Evolutionary conservation across 2,329 filamentous ascomycete genomes (phyloP).

Genomic region (Exophiala phaeomuriformis): DNA sequence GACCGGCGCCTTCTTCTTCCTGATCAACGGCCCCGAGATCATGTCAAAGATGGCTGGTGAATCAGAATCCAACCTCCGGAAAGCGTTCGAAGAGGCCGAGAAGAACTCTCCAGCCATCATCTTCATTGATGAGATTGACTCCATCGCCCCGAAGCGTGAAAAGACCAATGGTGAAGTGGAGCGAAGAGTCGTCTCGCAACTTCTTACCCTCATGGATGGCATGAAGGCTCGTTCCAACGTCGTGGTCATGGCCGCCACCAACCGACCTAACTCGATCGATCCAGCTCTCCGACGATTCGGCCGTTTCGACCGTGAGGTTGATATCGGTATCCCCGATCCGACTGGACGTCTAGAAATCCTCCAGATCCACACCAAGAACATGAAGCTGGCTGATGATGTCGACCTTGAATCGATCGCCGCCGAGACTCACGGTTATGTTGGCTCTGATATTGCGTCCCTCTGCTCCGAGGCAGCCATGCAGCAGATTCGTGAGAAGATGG

Average conservation of each 20-base stretch:
- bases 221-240: conserved; percentile 99
- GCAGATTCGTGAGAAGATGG: conserved; percentile 99
- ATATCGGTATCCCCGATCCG: conserved; percentile 95
- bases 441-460: conserved; percentile 94
- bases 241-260: conserved; percentile 98
- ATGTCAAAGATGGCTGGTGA: conserved; percentile 99
- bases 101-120: conserved; percentile 99
- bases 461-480: conserved; percentile 99
- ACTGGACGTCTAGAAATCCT: conserved; percentile 98
- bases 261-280: conserved; percentile 97
- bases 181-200: conserved; percentile 94
- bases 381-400: conserved; percentile 96
- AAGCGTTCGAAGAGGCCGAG: conserved; percentile 99
- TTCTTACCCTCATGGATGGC: conserved; percentile 95
- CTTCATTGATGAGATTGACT: conserved; percentile 99
- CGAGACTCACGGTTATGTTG: conserved; percentile 98
- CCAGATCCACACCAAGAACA: conserved; percentile 99
- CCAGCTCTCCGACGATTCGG: conserved; percentile 95
- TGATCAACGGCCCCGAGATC: conserved; percentile 98
- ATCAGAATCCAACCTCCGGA: conserved; percentile 94
- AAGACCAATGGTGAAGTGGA: conserved; percentile 99
- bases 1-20: conserved; percentile 97
- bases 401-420: conserved; percentile 94
- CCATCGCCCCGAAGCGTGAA: conserved; percentile 97
- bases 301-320: conserved; percentile 97